Conservation (phyloP, 306 rosid genomes). For the Begonia masoniana region DNA sequence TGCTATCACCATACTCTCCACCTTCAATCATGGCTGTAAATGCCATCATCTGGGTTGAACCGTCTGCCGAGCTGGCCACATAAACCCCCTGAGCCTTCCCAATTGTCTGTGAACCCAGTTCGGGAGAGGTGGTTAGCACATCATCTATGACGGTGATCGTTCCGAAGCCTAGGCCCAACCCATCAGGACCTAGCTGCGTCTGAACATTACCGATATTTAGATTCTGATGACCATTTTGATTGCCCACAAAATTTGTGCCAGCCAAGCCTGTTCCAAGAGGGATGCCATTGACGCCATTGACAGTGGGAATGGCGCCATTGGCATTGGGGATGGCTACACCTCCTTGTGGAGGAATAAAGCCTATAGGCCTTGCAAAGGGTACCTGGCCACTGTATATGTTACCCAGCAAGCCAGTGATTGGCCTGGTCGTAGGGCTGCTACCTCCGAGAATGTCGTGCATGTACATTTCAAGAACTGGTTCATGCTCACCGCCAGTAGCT, state of each 20-base stretch:
- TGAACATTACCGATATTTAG: constrained; percentile 6
- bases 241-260: constrained; percentile 55
- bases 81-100: constrained; percentile 77
- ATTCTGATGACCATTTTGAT: constrained; percentile 17
- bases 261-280: constrained; percentile 78
- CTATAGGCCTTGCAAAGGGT: constrained; percentile 65
- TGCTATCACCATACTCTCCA: constrained; percentile 78
- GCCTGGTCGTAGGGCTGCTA: constrained; percentile 64
- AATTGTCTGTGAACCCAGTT: constrained; percentile 55
- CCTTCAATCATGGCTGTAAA: constrained; percentile 82
- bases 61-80: constrained; percentile 78
- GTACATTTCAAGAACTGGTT: constrained; percentile 54
- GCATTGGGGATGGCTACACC: constrained; percentile 74
- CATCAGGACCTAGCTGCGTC: constrained; percentile 49
- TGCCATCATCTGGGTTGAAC: constrained; percentile 68
- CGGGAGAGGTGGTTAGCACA: constrained; percentile 46
- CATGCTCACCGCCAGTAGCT: constrained; percentile 27
- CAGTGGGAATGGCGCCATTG: constrained; percentile 66
- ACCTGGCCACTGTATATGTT: constrained; percentile 81
- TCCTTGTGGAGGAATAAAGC: constrained; percentile 50
- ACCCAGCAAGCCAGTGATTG: constrained; percentile 67
- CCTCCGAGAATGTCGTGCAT: constrained; percentile 92
- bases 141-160: constrained; percentile 82
- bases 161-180: constrained; percentile 69
- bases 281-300: constrained; percentile 55